Evolutionary conservation across 306 rosid genomes (phyloP), one percentile per base, ranked within the genome.

Genomic region (Trichosanthes cucumerina): DNA sequence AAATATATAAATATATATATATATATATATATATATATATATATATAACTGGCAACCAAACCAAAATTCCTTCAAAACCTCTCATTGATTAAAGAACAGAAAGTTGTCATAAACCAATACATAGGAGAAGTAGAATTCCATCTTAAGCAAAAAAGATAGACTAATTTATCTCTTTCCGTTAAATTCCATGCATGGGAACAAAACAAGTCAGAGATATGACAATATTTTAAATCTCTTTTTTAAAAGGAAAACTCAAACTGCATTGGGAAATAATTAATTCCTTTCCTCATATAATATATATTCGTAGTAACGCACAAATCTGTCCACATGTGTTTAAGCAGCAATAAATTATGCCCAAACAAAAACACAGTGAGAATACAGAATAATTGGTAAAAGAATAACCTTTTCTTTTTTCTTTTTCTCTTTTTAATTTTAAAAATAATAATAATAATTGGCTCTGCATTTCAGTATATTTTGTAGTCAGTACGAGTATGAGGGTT

Each of bases 401-500:
- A 65, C 15, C 1, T 8, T 57, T 57, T 57, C 23, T 11, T 56
- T 8, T 57, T 57, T 57, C 23, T 11, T 56, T 5, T 56, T 9
- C 3, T 18, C 16, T 10, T 23, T 11, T 58, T 11, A 3, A 4
- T 0, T 38, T 24, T n/a, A 59, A 59, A 4, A 64, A 68, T 19
- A 39, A 34, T n/a, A 69, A 43, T 43, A 38, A 63, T 63, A 63
- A 63, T 63, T 63, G 70, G 9, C 21, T 49, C 56, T 70, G 76
- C 36, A 24, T 71, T 71, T 71, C 57, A 46, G 76, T 43, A 71
- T 71, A 71, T 46, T 71, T 44, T 71, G 76, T 14, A 71, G 76
- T 71, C 76, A 44, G 76, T 69, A 71, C n/a, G 39, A 71, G 56
- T 71, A 47, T 47, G 77, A 72, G 77, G 77, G 77, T 72, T 72